Conservation (phyloP, 768 basidiomycete species). For the Lentinula raphanica region DNA sequence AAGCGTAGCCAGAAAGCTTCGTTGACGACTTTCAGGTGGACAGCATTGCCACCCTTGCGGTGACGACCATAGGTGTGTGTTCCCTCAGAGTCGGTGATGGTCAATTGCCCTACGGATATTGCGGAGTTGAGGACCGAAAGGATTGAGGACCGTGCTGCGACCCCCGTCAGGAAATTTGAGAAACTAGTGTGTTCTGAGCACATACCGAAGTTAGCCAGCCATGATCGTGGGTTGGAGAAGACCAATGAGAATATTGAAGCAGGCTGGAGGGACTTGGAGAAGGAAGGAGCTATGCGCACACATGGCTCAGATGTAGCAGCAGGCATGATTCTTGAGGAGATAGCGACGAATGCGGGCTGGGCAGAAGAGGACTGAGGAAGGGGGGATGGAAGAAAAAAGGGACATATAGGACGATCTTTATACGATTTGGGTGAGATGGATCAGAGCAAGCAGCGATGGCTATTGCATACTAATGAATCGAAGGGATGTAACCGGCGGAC, state of each 20-base stretch:
- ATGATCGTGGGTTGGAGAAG: constrained; percentile 41
- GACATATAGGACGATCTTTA: constrained; percentile 13
- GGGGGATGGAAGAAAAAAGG: constrained; percentile 23
- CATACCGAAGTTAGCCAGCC: constrained; percentile 47
- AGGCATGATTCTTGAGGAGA: constrained; percentile 26
- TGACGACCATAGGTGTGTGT: constrained; percentile 53
- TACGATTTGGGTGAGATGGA: not conserved
- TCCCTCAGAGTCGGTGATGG: constrained; percentile 57
- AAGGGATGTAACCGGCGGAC: constrained; percentile 7
- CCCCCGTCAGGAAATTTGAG: not conserved
- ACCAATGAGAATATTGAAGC: constrained; percentile 40
- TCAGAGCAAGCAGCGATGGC: not conserved
- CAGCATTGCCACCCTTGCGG: constrained; percentile 56
- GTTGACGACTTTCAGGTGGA: constrained; percentile 50
- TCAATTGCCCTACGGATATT: constrained; percentile 54
- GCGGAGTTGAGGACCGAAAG: constrained; percentile 54
- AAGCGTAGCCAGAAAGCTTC: constrained; percentile 67
- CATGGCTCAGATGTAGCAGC: constrained; percentile 27
- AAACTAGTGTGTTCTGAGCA: not conserved
- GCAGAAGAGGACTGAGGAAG: constrained; percentile 3
- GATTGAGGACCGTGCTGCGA: constrained; percentile 54
- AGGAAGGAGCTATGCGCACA: constrained; percentile 36
- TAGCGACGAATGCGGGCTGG: not conserved
- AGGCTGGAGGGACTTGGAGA: constrained; percentile 35
- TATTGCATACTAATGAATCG: not conserved